phyloP scores from a whole-genome alignment of 1,139 yeast species.

The Pichia sp. region DNA sequence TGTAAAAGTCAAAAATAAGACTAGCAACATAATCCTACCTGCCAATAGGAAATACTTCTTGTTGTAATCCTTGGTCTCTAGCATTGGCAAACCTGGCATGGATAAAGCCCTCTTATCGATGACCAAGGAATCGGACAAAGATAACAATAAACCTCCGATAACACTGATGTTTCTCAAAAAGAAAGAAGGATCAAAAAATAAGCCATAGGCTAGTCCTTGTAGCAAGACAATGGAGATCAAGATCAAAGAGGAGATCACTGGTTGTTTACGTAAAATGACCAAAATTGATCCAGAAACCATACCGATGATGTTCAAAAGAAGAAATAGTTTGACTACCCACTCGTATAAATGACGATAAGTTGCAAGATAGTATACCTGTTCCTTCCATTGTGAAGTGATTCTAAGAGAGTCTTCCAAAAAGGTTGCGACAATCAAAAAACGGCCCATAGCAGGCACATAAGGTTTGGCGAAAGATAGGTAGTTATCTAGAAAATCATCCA shows the following conservation, averaged over 20 bases:
- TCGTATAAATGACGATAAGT: conserved; percentile 77
- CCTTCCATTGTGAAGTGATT: conserved; percentile 84
- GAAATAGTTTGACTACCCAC: conserved; percentile 69
- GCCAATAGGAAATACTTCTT: conserved; percentile 83
- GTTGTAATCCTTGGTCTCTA: conserved; percentile 68
- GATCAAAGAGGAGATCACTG: conserved; percentile 68
- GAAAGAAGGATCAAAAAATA: conserved; percentile 76
- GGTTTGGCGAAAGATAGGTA: conserved; percentile 56
- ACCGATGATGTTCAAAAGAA: conserved; percentile 57
- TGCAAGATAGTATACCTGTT: conserved; percentile 82
- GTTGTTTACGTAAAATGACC: conserved; percentile 66
- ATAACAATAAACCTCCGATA: conserved; percentile 88
- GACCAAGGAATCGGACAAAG: conserved; percentile 84
- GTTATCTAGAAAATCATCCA: conserved; percentile 47
- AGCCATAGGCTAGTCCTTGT: conserved; percentile 89
- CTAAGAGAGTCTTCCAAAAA: conserved; percentile 88
- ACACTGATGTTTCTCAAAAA: conserved; percentile 84
- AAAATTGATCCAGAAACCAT: conserved; percentile 75
- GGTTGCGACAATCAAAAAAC: conserved; percentile 90
- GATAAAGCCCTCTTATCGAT: conserved; percentile 66
- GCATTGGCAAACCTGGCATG: conserved; percentile 89
- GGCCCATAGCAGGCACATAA: conserved; percentile 79
- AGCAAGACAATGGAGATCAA: conserved; percentile 68
- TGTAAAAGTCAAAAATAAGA: conserved; percentile 83
- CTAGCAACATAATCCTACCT: conserved; percentile 81